A percentile compares a stretch with the other conserved stretches of the same genome.
Evolutionary conservation across 2,329 filamentous ascomycete species (phyloP).

Genomic region (Sporothrix inflata): DNA sequence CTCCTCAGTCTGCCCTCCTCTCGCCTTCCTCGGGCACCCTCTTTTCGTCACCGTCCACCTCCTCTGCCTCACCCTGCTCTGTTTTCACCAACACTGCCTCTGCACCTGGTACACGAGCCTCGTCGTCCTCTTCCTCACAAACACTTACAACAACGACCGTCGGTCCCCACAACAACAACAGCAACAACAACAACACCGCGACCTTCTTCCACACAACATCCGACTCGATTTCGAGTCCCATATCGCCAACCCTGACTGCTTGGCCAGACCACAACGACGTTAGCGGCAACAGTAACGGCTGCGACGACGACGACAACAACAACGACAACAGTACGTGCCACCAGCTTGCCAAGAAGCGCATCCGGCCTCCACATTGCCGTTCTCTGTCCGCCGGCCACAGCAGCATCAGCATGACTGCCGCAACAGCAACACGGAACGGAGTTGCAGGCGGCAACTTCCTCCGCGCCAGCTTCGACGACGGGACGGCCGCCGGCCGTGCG

Average conservation of each 20-base stretch:
- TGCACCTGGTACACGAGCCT: background rate
- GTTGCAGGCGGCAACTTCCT: constrained; percentile 15
- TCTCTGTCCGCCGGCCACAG: constrained; percentile 8
- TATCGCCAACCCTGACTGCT: background rate
- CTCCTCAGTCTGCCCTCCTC: constrained; percentile 18
- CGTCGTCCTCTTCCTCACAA: background rate
- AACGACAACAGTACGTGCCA: background rate
- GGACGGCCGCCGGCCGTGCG: background rate
- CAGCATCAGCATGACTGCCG: background rate
- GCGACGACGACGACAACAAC: background rate
- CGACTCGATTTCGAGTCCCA: background rate
- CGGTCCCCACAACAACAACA: background rate
- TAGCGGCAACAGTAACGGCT: background rate
- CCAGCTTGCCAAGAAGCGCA: background rate
- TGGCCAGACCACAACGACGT: background rate
- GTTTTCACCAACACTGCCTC: constrained; percentile 6
- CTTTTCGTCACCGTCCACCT: background rate
- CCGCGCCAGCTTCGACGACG: constrained; percentile 26
- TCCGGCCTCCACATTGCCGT: background rate
- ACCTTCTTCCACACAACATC: background rate
- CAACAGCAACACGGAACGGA: background rate
- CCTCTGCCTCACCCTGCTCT: background rate
- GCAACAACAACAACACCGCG: background rate
- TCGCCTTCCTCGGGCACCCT: background rate
- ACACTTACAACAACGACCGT: background rate